phyloP scores from a whole-genome alignment of 352 stramenopile species.

The Phytophthora crassamura region DNA sequence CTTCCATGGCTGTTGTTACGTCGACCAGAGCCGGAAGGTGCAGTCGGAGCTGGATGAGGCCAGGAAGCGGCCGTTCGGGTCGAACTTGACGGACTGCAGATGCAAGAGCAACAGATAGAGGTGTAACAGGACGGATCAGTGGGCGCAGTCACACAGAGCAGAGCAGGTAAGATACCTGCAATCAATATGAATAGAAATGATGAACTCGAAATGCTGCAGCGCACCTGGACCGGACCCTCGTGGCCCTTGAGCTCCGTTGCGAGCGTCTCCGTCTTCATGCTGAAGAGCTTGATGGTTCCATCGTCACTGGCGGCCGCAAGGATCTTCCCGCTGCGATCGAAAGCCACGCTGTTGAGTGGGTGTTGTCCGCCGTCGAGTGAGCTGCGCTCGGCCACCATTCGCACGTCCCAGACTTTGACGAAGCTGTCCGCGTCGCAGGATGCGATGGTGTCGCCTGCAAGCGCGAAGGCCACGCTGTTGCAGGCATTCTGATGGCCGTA shows the following conservation, averaged over 20 bases:
- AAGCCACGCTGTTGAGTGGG: constrained; percentile 91
- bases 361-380: constrained; percentile 89
- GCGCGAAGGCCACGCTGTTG: constrained; percentile 90
- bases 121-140: constrained; percentile 26
- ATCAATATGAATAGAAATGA: constrained; percentile 36
- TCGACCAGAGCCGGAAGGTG: constrained; percentile 93
- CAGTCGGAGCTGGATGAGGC: constrained; percentile 93
- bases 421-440: constrained; percentile 95
- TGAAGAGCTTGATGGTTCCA: constrained; percentile 90
- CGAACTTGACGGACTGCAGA: constrained; percentile 88
- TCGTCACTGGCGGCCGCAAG: constrained; percentile 92
- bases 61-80: constrained; percentile 89
- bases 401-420: constrained; percentile 96
- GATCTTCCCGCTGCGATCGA: constrained; percentile 90
- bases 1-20: constrained; percentile 30
- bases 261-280: constrained; percentile 72
- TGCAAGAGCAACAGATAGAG: constrained; percentile 32
- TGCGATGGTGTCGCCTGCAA: constrained; percentile 90
- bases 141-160: constrained; percentile 6
- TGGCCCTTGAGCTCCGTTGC: constrained; percentile 89
- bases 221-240: constrained; percentile 93
- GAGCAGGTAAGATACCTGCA: constrained; percentile 8
- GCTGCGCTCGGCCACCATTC: constrained; percentile 93
- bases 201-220: constrained; percentile 26
- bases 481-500: constrained; percentile 95